Base-by-base conservation (phyloP, 768 basidiomycete genomes). In the Phanerodontia chrysosporium region DNA sequence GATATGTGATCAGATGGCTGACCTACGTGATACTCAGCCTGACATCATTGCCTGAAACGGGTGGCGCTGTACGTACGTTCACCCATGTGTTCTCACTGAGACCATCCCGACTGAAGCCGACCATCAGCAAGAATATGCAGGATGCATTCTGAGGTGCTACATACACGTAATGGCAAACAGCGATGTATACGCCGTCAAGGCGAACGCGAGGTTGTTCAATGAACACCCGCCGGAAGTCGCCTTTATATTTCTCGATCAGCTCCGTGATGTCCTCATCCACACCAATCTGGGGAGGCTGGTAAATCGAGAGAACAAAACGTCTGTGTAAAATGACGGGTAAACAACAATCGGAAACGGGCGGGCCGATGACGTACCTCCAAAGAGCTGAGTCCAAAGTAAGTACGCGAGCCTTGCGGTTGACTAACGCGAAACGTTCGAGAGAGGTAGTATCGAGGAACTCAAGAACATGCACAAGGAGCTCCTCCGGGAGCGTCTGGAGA, bases 131-230 rank as follows among this genome's bases (percentile, higher is more conserved):
- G 46, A 30, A 44, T 56, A 36, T 51, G 45, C 53, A 56, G 51
- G 24, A 21, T 53, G 58, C 55, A 32, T 28, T 58, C 51, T 32
- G 49, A 48, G 56, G n/a, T n/a, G 28, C 57, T 52, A 72, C 84
- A 61, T 70, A 90, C 90, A 87, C 76, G 64, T 92, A 96, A 70
- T 94, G 93, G 67, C 93, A 95, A 21, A 91, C 89, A 22, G 92
- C 87, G 53, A 97, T 95, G 69, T 96, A 96, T 10, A 93, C 86
- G 1, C 95, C 95, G 60, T 96, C 95, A 62, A 88, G 69, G 39
- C 95, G 84, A 49, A 96, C 70, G 49, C 95, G 82, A 14, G 93
- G 92, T 58, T 92, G 89, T 70, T 94, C 89, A 45, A 96, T 82
- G 69, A 83, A 92, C 9, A 90, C 73, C 21, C 85, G 85, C 39